Conservation (phyloP, 2,329 filamentous ascomycete species). For the Colletotrichum cordylinicola region DNA sequence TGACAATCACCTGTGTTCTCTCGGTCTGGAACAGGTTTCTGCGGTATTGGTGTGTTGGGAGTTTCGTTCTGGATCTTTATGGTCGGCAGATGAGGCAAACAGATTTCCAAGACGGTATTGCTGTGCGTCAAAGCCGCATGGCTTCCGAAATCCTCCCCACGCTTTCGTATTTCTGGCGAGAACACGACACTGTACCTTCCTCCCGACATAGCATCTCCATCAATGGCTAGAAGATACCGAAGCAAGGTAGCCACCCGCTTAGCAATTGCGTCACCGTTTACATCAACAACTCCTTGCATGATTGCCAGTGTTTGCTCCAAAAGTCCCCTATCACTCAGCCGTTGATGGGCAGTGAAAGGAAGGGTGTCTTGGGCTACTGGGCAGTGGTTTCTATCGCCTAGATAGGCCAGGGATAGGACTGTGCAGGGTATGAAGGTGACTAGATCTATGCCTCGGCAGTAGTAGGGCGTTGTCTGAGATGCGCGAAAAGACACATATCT, state of each 20-base stretch:
- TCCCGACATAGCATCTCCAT: slow-evolving; percentile 29
- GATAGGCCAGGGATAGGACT: slow-evolving; percentile 41
- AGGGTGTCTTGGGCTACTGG: background rate
- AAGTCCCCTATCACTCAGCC: slow-evolving; percentile 42
- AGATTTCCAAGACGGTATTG: background rate
- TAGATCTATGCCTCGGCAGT: slow-evolving; percentile 36
- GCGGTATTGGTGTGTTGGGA: background rate
- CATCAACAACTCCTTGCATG: slow-evolving; percentile 33
- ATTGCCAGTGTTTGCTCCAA: slow-evolving; percentile 40
- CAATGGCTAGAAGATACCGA: slow-evolving; percentile 35
- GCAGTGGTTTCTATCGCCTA: slow-evolving; percentile 18
- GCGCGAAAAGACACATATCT: slow-evolving; percentile 39
- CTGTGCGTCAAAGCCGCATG: background rate
- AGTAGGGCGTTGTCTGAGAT: slow-evolving; percentile 26
- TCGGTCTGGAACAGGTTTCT: background rate
- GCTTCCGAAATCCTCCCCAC: background rate
- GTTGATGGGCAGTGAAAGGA: slow-evolving; percentile 41
- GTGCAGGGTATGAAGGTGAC: slow-evolving; percentile 41
- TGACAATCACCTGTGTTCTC: background rate
- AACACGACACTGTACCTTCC: background rate
- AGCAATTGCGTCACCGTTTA: slow-evolving; percentile 35
- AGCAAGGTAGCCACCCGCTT: slow-evolving; percentile 35
- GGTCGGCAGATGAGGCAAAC: background rate
- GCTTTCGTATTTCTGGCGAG: background rate
- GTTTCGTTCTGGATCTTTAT: background rate